phyloP scores from a whole-genome alignment of 2,329 filamentous ascomycete genomes.

The Magnaporthales sp. region DNA sequence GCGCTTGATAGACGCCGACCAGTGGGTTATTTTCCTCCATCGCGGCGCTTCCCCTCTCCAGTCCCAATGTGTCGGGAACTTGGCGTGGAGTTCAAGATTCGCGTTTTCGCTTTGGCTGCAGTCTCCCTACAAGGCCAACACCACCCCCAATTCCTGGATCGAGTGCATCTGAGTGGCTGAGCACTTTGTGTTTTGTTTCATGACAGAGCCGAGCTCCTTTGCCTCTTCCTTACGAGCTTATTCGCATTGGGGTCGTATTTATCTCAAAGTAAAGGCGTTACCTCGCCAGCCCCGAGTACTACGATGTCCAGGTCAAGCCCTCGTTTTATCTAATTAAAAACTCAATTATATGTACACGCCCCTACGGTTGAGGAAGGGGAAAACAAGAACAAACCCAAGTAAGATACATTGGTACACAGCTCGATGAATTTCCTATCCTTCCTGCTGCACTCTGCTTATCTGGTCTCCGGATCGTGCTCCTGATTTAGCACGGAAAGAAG shows the following conservation, averaged over 20 bases:
- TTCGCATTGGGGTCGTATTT: neutral
- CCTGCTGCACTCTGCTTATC: neutral
- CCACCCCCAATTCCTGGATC: neutral
- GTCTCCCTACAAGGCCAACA: neutral
- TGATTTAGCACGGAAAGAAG: slow-evolving; percentile 4
- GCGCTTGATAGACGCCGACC: slow-evolving; percentile 2
- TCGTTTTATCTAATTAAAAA: neutral
- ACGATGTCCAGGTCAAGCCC: neutral
- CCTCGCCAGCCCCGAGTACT: neutral
- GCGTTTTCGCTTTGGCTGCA: neutral
- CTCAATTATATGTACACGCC: neutral
- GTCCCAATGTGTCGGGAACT: slow-evolving; percentile 2
- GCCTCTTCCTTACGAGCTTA: neutral
- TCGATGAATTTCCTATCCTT: neutral
- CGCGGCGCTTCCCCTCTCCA: neutral
- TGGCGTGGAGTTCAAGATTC: neutral
- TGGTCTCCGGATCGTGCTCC: neutral
- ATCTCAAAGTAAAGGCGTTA: neutral
- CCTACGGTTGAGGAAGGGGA: neutral
- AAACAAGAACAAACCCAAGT: neutral
- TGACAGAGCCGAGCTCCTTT: neutral
- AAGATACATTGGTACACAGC: neutral
- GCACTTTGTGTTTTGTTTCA: neutral
- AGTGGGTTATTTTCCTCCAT: neutral
- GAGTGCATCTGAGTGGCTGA: neutral